Evolutionary conservation across 73 alveolate species (phyloP).

Genomic region (Tetrahymena borealis): DNA sequence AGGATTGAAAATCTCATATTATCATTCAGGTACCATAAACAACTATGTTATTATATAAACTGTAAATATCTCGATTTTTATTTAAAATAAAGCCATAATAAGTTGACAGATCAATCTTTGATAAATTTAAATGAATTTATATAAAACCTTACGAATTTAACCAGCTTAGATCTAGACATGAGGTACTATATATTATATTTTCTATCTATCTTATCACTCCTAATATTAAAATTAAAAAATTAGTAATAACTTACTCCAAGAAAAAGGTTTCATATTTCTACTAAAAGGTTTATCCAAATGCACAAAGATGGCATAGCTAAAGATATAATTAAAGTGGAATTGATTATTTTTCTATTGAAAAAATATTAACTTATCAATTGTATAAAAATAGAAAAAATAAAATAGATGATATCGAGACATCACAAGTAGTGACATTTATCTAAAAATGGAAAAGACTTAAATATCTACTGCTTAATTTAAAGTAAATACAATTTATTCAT

Average conservation of each 20-base stretch:
- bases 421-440: background rate
- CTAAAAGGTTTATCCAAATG: background rate
- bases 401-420: background rate
- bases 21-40: too few relatives aligned
- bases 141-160: background rate
- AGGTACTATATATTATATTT: too few relatives aligned
- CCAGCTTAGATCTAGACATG: background rate
- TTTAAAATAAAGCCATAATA: background rate
- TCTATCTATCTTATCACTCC: too few relatives aligned
- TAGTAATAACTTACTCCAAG: background rate
- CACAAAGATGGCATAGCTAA: background rate
- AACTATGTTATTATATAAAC: too few relatives aligned
- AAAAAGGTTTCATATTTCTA: background rate
- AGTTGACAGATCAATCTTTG: background rate
- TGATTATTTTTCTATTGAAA: too few relatives aligned
- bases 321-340: background rate
- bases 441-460: background rate
- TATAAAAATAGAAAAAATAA: too few relatives aligned
- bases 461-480: background rate
- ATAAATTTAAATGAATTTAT: background rate
- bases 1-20: background rate
- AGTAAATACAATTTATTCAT: background rate
- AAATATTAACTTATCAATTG: too few relatives aligned
- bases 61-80: too few relatives aligned
- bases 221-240: background rate